A percentile compares a stretch with the other conserved stretches of the same genome.
Evolutionary conservation across 2,329 filamentous ascomycete species (phyloP).

Genomic region (Blumeria graminis): DNA sequence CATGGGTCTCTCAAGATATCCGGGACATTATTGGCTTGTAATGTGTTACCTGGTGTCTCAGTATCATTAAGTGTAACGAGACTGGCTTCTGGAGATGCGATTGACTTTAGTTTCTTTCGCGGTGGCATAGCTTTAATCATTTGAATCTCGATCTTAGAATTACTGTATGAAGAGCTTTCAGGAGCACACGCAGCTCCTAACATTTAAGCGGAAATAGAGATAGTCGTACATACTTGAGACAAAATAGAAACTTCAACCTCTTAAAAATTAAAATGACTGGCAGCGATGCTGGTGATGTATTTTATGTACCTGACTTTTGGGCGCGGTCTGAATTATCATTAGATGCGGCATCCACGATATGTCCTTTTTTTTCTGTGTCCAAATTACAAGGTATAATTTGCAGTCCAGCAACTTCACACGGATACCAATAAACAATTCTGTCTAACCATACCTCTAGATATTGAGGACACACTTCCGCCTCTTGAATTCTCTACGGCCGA

Average conservation of each 20-base stretch:
- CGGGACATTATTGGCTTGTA: constrained; percentile 17
- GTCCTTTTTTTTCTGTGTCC: constrained; percentile 13
- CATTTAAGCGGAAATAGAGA: background rate
- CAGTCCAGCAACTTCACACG: background rate
- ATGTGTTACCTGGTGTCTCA: constrained; percentile 32
- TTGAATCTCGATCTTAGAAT: background rate
- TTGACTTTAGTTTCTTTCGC: constrained; percentile 40
- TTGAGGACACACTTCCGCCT: constrained; percentile 10
- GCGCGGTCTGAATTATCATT: constrained; percentile 25
- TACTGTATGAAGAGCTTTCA: background rate
- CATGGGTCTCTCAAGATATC: constrained; percentile 46
- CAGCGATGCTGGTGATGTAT: constrained; percentile 23
- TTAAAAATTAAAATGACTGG: too few species aligned
- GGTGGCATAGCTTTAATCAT: constrained; percentile 32
- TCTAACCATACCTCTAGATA: constrained; percentile 6
- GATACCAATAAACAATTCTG: constrained; percentile 3
- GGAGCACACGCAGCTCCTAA: background rate
- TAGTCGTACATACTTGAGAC: too few species aligned
- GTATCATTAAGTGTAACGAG: constrained; percentile 19
- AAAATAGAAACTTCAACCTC: too few species aligned
- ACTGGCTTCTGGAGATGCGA: constrained; percentile 22
- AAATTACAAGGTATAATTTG: constrained; percentile 11
- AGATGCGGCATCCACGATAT: constrained; percentile 11
- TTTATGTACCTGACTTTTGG: constrained; percentile 39
- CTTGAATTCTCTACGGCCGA: background rate